A percentile compares a stretch with the other conserved stretches of the same genome.
These are phyloP conservation scores for Proliferodiscus dingleyae DNA, from an alignment of 2,329 filamentous ascomycete genomes.

Conservation along the genomic window DNA sequence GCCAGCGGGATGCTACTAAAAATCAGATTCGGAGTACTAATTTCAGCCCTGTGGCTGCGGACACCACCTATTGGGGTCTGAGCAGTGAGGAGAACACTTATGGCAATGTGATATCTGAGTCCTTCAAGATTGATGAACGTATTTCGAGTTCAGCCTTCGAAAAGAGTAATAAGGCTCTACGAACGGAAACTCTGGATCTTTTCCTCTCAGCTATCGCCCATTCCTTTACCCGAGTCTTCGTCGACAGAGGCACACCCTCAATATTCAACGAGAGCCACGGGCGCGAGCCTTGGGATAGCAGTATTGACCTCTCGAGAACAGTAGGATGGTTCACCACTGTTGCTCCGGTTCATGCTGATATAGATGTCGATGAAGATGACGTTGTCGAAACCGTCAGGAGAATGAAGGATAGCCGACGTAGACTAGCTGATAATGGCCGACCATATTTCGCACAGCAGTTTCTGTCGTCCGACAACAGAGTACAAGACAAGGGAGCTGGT, in stretches of 20 bases:
- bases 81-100: slow-evolving; percentile 19
- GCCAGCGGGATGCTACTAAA: slow-evolving; percentile 14
- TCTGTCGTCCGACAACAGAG: slow-evolving; percentile 25
- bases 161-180: slow-evolving; percentile 28
- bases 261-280: slow-evolving; percentile 40
- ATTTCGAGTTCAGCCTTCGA: slow-evolving; percentile 21
- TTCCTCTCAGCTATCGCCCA: slow-evolving; percentile 32
- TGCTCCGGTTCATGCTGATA: slow-evolving; percentile 27
- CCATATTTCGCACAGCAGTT: slow-evolving; percentile 36
- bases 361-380: background rate
- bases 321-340: slow-evolving; percentile 44
- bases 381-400: slow-evolving; percentile 13
- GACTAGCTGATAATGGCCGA: slow-evolving; percentile 32
- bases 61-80: slow-evolving; percentile 23
- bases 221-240: slow-evolving; percentile 34
- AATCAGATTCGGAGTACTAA: background rate
- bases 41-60: background rate
- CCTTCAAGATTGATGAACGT: slow-evolving; percentile 42
- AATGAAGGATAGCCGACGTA: slow-evolving; percentile 34
- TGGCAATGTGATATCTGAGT: slow-evolving; percentile 19
- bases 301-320: slow-evolving; percentile 34
- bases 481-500: slow-evolving; percentile 26
- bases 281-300: slow-evolving; percentile 32
- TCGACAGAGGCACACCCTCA: slow-evolving; percentile 30
- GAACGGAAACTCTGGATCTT: slow-evolving; percentile 35